Base-by-base conservation (phyloP, 495 filamentous ascomycete genomes). In the Aspergillus egyptiacus region DNA sequence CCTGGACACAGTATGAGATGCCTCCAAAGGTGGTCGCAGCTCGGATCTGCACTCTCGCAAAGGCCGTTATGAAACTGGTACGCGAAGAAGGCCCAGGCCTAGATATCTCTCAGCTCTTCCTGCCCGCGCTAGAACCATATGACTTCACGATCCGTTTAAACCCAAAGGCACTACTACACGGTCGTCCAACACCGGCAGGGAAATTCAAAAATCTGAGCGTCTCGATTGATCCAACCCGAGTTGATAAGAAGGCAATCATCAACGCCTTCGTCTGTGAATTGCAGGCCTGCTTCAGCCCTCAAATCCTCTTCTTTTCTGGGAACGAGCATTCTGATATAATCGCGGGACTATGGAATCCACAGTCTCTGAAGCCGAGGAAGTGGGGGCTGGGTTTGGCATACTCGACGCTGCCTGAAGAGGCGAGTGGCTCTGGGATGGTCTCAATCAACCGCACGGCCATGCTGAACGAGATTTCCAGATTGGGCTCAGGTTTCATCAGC, bases 21-120 rank as follows among this genome's bases (percentile, higher is more conserved):
- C 90, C 89, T 0, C 73, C 82, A 5, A 93, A 86, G 59, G 86
- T 97, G 18, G 83, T 90, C 8, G 94, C 91, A 4, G 74, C 83
- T 28, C 80, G 91, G 11, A 87, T 97, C 76, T 87, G 86, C 0
- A 76, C 77, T 3, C 69, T 98, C 6, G 89, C 93, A 1, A 81
- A 81, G 54, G 82, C 84, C 13, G 87, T 86, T 2, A 77, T 76
- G 48, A 76, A 73, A 35, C 54, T 81, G 2, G 63, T 87, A 3
- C 78, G 78, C 36, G 76, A 80, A 15, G 61, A 83, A 37, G 76
- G 71, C 6, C 44, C 76, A 3, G 64, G 73, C n/a, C 63, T 89
- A 17, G 76, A 87, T 46, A 43, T 69, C 5, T 69, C 75, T 20
- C 66, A 70, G 4, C 70, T 98, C 1, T 97, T 97, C 65, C 70